These are phyloP conservation scores for Sicyos edulis DNA, from an alignment of 306 rosid species.

Conservation along the genomic window DNA sequence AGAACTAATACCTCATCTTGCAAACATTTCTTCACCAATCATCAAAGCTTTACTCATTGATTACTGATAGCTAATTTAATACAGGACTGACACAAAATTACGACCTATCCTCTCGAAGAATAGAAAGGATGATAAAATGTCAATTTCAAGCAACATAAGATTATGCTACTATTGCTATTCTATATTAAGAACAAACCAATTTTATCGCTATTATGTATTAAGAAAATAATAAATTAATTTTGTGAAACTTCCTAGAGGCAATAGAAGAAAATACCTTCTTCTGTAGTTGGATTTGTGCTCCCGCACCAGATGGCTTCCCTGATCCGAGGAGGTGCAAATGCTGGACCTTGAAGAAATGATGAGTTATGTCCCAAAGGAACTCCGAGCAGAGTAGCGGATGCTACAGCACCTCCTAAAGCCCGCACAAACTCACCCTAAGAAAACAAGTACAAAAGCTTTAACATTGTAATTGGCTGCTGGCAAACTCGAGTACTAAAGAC, in stretches of 20 bases:
- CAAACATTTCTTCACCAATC: background rate
- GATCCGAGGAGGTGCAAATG: conserved; percentile 94
- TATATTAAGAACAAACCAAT: background rate
- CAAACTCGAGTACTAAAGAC: background rate
- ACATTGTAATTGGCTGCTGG: background rate
- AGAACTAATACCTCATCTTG: background rate
- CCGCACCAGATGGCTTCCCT: conserved; percentile 99
- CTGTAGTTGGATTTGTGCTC: conserved; percentile 84
- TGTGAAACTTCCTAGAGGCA: background rate
- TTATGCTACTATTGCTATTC: background rate
- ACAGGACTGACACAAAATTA: background rate
- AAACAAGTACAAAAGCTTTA: conserved; percentile 1
- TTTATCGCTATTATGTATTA: background rate
- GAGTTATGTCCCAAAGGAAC: conserved; percentile 96
- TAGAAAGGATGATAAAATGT: background rate
- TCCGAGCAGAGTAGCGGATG: conserved; percentile 83
- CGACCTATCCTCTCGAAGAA: background rate
- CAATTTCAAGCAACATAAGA: background rate
- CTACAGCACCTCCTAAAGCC: conserved; percentile 74
- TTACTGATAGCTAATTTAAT: background rate
- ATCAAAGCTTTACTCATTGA: too few species aligned
- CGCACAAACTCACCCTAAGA: conserved; percentile 84
- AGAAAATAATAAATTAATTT: background rate
- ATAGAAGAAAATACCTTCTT: conserved; percentile 54
- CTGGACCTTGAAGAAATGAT: conserved; percentile 96